phyloP scores from a whole-genome alignment of 495 filamentous ascomycete species.

The Aspergillus olivimuriae region DNA sequence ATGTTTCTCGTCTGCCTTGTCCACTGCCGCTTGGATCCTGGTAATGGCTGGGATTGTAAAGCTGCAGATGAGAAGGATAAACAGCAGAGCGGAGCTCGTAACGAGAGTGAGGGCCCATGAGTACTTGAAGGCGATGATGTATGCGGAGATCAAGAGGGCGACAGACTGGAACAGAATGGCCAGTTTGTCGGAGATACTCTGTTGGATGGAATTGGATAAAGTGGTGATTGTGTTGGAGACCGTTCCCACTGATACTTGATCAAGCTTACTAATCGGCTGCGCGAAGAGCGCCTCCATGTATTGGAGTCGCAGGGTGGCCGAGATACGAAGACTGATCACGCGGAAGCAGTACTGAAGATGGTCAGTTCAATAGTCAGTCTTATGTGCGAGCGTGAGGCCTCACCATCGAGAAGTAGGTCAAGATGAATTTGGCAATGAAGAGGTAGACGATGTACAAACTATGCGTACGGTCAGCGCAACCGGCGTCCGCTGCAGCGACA shows the following conservation, averaged over 20 bases:
- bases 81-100: slow-evolving; percentile 32
- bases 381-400: no score
- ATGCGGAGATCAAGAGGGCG: slow-evolving; percentile 45
- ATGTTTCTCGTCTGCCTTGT: slow-evolving; percentile 25
- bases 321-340: slow-evolving; percentile 37
- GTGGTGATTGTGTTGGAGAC: slow-evolving; percentile 55
- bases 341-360: slow-evolving; percentile 50
- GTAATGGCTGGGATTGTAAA: slow-evolving; percentile 38
- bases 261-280: slow-evolving; percentile 26
- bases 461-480: background rate
- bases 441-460: slow-evolving; percentile 33
- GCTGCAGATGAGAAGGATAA: slow-evolving; percentile 25
- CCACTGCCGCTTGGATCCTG: slow-evolving; percentile 20
- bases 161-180: slow-evolving; percentile 44
- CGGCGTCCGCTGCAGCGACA: background rate
- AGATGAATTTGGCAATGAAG: slow-evolving; percentile 32
- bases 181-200: slow-evolving; percentile 57
- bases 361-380: no score
- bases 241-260: slow-evolving; percentile 26
- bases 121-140: slow-evolving; percentile 42
- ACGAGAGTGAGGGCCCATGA: slow-evolving; percentile 44
- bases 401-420: slow-evolving; percentile 28
- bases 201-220: slow-evolving; percentile 57
- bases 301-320: slow-evolving; percentile 22
- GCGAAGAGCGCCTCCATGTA: slow-evolving; percentile 29